Percentiles rank a stretch among this genome's conserved stretches.
Conservation (phyloP, 305 asterid genomes). For the Euphrasia arctica region DNA sequence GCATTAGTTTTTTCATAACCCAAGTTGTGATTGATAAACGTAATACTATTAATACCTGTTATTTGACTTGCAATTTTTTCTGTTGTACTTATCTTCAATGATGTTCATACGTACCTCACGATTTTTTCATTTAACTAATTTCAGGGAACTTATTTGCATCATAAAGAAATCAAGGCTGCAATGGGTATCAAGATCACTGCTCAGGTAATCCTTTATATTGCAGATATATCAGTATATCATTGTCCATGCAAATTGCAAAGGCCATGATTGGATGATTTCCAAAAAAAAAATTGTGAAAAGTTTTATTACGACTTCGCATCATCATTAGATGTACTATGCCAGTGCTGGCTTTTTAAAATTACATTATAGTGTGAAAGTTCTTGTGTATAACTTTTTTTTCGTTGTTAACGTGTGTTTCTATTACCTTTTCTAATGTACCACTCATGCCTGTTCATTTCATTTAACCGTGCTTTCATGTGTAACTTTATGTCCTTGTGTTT, state of each 20-base stretch:
- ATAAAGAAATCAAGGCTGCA: conserved; percentile 96
- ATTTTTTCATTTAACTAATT: conserved; percentile 21
- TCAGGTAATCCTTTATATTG: conserved; percentile 51
- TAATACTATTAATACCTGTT: neutral
- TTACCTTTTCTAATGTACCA: neutral
- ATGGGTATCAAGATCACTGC: conserved; percentile 97
- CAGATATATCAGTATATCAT: conserved; percentile 5
- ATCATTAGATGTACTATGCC: neutral
- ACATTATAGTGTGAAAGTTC: neutral
- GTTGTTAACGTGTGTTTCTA: conserved; percentile 1
- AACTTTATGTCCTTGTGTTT: neutral
- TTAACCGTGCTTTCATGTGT: neutral
- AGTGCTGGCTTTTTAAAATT: no score
- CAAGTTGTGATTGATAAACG: no score
- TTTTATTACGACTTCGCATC: conserved; percentile 2
- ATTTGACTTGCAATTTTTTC: neutral
- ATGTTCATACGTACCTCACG: neutral
- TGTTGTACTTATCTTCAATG: no score
- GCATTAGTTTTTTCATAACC: no score
- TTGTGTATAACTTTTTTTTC: neutral
- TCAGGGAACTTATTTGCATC: conserved; percentile 94
- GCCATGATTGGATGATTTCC: neutral
- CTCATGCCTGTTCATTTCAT: neutral
- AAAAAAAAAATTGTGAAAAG: neutral
- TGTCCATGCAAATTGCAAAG: conserved; percentile 14